Conservation (phyloP, 2,329 filamentous ascomycete genomes). For the Fusarium setosum region DNA sequence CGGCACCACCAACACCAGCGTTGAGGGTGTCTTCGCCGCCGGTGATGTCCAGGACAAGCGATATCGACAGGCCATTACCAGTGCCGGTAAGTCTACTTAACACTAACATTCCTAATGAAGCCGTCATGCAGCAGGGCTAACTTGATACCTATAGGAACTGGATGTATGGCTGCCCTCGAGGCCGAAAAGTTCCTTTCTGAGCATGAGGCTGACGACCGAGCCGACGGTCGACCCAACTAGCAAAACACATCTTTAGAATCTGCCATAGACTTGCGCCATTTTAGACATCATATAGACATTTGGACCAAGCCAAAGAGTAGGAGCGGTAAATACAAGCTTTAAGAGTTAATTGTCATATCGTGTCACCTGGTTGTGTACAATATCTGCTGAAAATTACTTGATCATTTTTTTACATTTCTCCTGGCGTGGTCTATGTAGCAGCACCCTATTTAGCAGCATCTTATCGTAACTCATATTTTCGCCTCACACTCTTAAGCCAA, state of each 20-base stretch:
- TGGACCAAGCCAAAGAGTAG: conserved; percentile 17
- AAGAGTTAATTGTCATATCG: conserved; percentile 15
- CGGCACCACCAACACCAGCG: conserved; percentile 87
- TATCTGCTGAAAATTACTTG: too few relatives aligned
- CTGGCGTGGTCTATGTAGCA: too few relatives aligned
- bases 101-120: not conserved
- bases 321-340: conserved; percentile 26
- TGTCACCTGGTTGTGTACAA: not conserved
- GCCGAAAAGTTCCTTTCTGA: conserved; percentile 94
- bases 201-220: conserved; percentile 58
- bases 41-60: conserved; percentile 99
- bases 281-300: conserved; percentile 38
- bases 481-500: too few relatives aligned
- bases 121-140: not conserved
- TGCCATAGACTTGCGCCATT: conserved; percentile 34
- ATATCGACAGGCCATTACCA: conserved; percentile 97
- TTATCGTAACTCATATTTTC: too few relatives aligned
- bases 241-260: conserved; percentile 25
- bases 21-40: conserved; percentile 94
- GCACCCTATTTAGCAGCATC: too few relatives aligned
- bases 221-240: conserved; percentile 27
- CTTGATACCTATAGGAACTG: conserved; percentile 71
- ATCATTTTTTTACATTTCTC: too few relatives aligned
- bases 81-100: conserved; percentile 87
- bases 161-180: conserved; percentile 95